Base-by-base conservation (phyloP, 768 basidiomycete species). In the Leccinum subgranulosum region DNA sequence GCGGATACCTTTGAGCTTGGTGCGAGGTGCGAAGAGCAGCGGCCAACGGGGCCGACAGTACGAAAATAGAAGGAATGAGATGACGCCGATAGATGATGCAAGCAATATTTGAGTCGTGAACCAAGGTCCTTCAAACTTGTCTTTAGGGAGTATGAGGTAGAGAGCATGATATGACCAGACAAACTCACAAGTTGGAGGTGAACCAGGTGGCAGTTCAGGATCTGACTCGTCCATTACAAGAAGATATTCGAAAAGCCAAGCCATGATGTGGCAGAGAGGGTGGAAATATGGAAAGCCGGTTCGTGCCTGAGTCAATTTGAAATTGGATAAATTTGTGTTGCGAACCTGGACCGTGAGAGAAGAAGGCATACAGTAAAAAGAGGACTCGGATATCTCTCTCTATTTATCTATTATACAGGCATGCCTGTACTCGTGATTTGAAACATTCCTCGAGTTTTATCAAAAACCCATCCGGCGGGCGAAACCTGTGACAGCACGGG, bases 71-170 rank as follows among this genome's bases (percentile, higher is more conserved):
- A 97, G 67, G 74, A 98, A 94, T 0, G 91, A 90, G 4, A 78
- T 72, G 2, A 94, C 43, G 2, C 97, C 96, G 57, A 99, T 85
- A 17, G 80, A 72, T 12, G 82, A 76, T 4, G 96, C 90, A 31
- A 98, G 83, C 3, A 81, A 73, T 17, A 96, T 76, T 71, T 98
- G 96, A 2, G 95, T 97, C 21, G 85, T 85, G 73, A 99, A 90
- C 97, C 97, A 98, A 33, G 94, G 94, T 0, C 96, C 95, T 67
- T 91, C 87, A 70, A 90, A 94, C 68, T 82, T 90, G 61, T 79
- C 90, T 92, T 65, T 8, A 3, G 47, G 14, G 52, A 23, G 14
- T 11, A 17, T 66, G 64, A 55, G 63, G 47, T 8, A 39, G 12
- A 31, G 49, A 9, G 12, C 2, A 19, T 12, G 48, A n/a, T 21